Conservation (phyloP, 306 rosid genomes). For the Prinsepia uniflora region DNA sequence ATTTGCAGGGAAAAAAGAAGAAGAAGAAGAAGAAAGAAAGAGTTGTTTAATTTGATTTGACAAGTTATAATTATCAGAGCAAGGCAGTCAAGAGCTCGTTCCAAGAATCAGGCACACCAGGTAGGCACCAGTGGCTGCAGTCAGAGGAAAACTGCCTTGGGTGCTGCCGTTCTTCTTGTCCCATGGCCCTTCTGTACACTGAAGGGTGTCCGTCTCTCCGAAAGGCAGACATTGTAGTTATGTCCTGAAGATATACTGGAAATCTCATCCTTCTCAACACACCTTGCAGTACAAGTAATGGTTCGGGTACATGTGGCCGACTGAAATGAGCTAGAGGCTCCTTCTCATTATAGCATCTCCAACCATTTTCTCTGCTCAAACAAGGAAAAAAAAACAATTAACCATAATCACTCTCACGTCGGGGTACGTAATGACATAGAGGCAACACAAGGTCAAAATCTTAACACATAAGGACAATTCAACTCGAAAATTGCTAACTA, state of each 20-base stretch:
- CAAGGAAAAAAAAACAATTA: too few relatives aligned
- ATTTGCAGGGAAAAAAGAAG: background rate
- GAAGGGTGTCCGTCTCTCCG: conserved; percentile 94
- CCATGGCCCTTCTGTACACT: conserved; percentile 55
- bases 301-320: conserved; percentile 74
- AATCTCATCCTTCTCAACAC: conserved; percentile 83
- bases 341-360: conserved; percentile 89
- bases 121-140: conserved; percentile 99
- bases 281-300: conserved; percentile 56
- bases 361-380: conserved; percentile 70
- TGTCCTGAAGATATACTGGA: conserved; percentile 79
- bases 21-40: conserved; percentile 4
- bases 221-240: conserved; percentile 76
- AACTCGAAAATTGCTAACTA: too few relatives aligned
- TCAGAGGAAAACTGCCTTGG: conserved; percentile 61
- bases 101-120: conserved; percentile 97
- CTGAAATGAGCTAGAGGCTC: conserved; percentile 73
- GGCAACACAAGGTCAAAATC: too few relatives aligned
- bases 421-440: too few relatives aligned
- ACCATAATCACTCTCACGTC: background rate
- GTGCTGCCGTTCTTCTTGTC: conserved; percentile 58
- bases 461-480: too few relatives aligned
- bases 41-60: conserved; percentile 15
- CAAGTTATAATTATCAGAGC: conserved; percentile 39
- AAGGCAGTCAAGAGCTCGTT: conserved; percentile 80